Conservation (phyloP, 2,329 filamentous ascomycete genomes). For the Dactylellina leptospora region DNA sequence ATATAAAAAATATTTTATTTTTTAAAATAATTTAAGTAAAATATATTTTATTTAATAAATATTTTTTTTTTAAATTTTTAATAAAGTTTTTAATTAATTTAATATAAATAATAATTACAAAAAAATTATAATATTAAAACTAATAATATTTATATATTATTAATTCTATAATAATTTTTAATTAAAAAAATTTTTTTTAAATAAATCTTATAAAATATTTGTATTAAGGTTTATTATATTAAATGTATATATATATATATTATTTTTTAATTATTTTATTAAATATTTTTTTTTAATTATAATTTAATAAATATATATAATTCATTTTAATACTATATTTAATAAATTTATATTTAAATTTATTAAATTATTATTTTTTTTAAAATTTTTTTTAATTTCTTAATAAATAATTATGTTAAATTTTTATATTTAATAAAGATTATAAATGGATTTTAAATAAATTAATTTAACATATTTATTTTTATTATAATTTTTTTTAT, state of each 20-base stretch:
- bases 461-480: neutral
- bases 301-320: too few species aligned
- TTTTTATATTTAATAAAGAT: neutral
- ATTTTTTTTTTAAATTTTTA: too few species aligned
- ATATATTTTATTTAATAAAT: too few species aligned
- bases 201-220: neutral
- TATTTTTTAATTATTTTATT: neutral
- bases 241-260: neutral
- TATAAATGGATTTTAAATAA: neutral
- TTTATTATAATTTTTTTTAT: neutral
- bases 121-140: neutral
- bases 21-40: neutral
- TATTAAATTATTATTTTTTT: neutral
- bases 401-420: neutral
- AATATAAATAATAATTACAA: neutral
- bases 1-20: neutral
- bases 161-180: neutral
- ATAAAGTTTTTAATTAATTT: neutral
- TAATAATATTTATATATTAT: neutral
- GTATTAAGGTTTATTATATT: neutral
- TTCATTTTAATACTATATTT: neutral
- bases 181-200: neutral
- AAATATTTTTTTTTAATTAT: too few species aligned
- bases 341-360: neutral
- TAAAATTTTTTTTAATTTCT: neutral